A percentile compares a stretch with the other conserved stretches of the same genome.
Conservation (phyloP, 164 flowering plant species). For the Tetracentron sinense region DNA sequence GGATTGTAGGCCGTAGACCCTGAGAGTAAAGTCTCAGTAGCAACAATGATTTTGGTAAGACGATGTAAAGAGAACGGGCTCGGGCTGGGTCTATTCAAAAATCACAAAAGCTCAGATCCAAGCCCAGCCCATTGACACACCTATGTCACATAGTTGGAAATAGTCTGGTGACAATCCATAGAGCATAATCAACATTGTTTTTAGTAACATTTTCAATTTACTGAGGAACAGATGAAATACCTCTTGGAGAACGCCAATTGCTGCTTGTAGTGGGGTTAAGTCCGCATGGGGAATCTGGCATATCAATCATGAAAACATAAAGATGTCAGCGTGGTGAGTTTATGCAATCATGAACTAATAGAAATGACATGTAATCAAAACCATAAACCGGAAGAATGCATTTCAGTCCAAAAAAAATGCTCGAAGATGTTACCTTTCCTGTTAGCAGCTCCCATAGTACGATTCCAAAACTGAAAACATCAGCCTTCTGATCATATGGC, state of each 20-base stretch:
- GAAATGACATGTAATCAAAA: neutral
- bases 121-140: too few species aligned
- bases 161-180: neutral
- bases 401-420: neutral
- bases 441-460: conserved; percentile 58
- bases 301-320: neutral
- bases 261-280: conserved; percentile 59
- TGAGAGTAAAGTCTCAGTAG: conserved; percentile 7
- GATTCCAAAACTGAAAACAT: conserved; percentile 56
- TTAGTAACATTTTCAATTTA: too few species aligned
- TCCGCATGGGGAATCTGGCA: conserved; percentile 54
- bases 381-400: neutral
- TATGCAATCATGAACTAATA: neutral
- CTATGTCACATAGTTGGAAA: too few species aligned
- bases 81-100: too few species aligned
- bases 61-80: too few species aligned
- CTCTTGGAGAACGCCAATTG: conserved; percentile 64
- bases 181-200: neutral
- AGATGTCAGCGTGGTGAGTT: neutral
- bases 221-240: conserved; percentile 13
- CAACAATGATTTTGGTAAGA: too few species aligned
- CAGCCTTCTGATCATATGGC: conserved; percentile 67
- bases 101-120: too few species aligned
- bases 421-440: conserved; percentile 37
- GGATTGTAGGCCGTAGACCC: conserved; percentile 67